A percentile compares a stretch with the other conserved stretches of the same genome.
Conservation (phyloP, 2,329 filamentous ascomycete genomes). For the Beauveria bassiana region DNA sequence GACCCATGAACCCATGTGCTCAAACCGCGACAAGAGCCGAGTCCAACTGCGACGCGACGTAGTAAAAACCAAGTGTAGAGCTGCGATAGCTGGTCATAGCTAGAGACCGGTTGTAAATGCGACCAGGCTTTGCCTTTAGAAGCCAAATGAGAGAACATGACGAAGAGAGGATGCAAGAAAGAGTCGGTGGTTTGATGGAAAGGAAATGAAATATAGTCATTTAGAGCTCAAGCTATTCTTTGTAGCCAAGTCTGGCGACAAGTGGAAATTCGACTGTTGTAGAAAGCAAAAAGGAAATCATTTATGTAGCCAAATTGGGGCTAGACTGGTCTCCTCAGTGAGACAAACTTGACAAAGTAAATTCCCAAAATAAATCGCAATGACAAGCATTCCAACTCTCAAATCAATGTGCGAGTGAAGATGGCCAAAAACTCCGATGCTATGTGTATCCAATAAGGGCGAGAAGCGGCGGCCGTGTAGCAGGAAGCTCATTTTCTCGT, state of each 20-base stretch:
- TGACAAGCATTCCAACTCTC: not conserved
- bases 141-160: not conserved
- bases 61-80: no score
- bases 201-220: not conserved
- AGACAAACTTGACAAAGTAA: not conserved
- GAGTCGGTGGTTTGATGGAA: not conserved
- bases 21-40: no score
- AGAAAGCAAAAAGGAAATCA: slow-evolving; percentile 4
- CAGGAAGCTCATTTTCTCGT: not conserved
- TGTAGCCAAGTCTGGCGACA: slow-evolving; percentile 1
- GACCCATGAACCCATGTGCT: not conserved
- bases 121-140: no score
- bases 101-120: no score
- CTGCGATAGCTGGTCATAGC: no score
- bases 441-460: slow-evolving; percentile 2
- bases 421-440: slow-evolving; percentile 4
- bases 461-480: not conserved
- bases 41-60: no score
- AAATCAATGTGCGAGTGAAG: not conserved
- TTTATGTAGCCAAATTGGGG: slow-evolving; percentile 1
- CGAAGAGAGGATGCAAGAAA: not conserved
- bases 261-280: not conserved
- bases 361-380: not conserved
- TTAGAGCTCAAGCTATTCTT: not conserved
- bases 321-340: not conserved